Evolutionary conservation across 345 rosid genomes (phyloP), one percentile per base, ranked within the genome.

Genomic region (Gossypium australe): DNA sequence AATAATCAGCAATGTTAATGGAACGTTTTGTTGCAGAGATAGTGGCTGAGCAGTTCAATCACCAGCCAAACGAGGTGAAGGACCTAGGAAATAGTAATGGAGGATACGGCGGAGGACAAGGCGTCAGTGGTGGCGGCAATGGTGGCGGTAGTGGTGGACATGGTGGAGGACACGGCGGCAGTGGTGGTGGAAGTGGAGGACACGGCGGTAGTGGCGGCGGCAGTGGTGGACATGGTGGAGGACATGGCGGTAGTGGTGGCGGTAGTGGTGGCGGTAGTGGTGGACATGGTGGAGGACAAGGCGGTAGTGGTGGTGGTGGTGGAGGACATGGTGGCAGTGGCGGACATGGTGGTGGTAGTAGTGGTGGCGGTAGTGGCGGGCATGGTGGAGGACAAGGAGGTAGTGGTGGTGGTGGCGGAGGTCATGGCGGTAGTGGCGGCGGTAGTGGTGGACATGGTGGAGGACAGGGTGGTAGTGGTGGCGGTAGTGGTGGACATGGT

Each of bases 331-430:
- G 51, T 0, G 41, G 55, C 2, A 6, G 16, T 0, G 18, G 12
- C 12, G 58, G 8, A 0, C 45, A 43, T 0, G 7, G 57, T 0
- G 64, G 49, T 5, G 1, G 41, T 1, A 7, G 41, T 0, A 0
- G 7, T 0, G 41, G 41, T 0, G 1, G 7, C 0, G 1, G 38
- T 0, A 4, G 38, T 29, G 38, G 5, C 0, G 5, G 4, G 3
- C 34, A 29, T 29, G 4, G 34, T 29, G 34, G 38, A 2, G 49
- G 49, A 11, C 12, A 45, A 0, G 49, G 49, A 0, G 49, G 49
- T 0, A 11, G 49, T 9, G 3, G 2, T 7, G 14, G 49, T 0
- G 49, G 49, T 0, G 0, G 49, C 1, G 14, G 74, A 0, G 64
- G 56, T 4, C 8, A 16, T 0, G 2, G 67, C 1, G 51, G 49